Base-by-base conservation (phyloP, 495 filamentous ascomycete species). In the Penicillium waksmanii region DNA sequence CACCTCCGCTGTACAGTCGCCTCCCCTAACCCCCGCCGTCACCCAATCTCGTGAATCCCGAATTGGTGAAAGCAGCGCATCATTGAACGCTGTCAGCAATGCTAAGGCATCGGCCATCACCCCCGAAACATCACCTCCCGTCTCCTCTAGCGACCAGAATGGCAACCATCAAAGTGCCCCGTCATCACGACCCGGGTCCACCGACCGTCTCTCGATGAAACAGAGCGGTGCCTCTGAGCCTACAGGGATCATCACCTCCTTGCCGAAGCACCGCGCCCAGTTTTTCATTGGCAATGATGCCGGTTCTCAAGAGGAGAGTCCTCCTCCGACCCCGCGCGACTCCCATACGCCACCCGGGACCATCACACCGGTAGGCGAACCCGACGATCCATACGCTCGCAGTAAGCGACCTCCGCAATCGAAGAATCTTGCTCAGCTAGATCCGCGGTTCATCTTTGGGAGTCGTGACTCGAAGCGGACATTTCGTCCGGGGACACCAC, bases 351-450 rank as follows among this genome's bases (percentile, higher is more conserved):
- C 85, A 23, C 79, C 83, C 11, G 78, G 79, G 21, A 86, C 92
- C 17, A 89, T 90, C 59, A 92, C 91, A 42, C 93, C 92, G 4
- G 79, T 85, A 11, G 92, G 89, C 17, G 92, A 96, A 35, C 85
- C 77, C 23, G 90, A 96, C 71, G 93, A 98, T 67, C 93, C 94
- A 8, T 96, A 96, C 72, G 89, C 91, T 15, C 88, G 91, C 56
- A 88, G 84, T 67, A 93, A 88, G 66, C 87, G 93, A 17, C 86
- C 87, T 21, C 86, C 87, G 5, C 91, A 91, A 63, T 75, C 85
- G 21, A 86, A 84, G 59, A 86, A 88, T 58, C 76, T 87, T 17
- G 80, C 87, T 48, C 72, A 82, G 47, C 87, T 97, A 43, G 94
- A 98, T 65, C 80, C 89, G 21, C 84, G 93, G 61, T 98, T 97